Evolutionary conservation across 306 rosid genomes (phyloP).

Genomic region (Gastrolobium villosum): DNA sequence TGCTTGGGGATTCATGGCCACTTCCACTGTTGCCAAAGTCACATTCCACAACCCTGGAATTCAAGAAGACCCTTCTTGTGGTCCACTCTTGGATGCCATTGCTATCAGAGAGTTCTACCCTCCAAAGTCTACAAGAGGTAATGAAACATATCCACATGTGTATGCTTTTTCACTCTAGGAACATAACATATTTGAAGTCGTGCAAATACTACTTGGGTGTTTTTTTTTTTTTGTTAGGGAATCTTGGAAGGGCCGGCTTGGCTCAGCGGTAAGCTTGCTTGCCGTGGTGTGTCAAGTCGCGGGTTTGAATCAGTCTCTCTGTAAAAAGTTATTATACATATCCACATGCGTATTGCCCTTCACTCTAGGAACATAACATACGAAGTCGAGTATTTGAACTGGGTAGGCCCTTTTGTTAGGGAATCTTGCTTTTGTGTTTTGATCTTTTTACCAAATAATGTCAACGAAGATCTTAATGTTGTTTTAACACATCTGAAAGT

Average conservation of each 20-base stretch:
- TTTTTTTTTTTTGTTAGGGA: neutral
- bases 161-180: neutral
- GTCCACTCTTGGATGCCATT: constrained; percentile 92
- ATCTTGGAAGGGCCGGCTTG: too few relatives aligned
- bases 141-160: constrained; percentile 8
- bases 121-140: constrained; percentile 72
- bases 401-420: too few relatives aligned
- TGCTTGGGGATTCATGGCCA: constrained; percentile 79
- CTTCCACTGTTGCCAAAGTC: constrained; percentile 54
- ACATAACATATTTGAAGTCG: constrained; percentile 21
- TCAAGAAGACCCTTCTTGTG: constrained; percentile 95
- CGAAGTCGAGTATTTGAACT: too few relatives aligned
- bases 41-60: constrained; percentile 85
- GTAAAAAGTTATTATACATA: too few relatives aligned
- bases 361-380: too few relatives aligned
- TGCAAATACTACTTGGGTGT: neutral
- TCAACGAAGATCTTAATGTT: neutral
- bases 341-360: too few relatives aligned
- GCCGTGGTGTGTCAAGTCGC: too few relatives aligned
- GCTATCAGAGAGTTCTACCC: constrained; percentile 80
- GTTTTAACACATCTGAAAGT: constrained; percentile 2
- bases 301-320: too few relatives aligned
- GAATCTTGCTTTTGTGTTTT: neutral
- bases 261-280: too few relatives aligned
- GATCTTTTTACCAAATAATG: neutral